Percentiles rank a stretch among this genome's conserved stretches.
These are phyloP conservation scores for Hyphodiscus sp. DNA, from an alignment of 2,329 filamentous ascomycete genomes.

Conservation along the genomic window DNA sequence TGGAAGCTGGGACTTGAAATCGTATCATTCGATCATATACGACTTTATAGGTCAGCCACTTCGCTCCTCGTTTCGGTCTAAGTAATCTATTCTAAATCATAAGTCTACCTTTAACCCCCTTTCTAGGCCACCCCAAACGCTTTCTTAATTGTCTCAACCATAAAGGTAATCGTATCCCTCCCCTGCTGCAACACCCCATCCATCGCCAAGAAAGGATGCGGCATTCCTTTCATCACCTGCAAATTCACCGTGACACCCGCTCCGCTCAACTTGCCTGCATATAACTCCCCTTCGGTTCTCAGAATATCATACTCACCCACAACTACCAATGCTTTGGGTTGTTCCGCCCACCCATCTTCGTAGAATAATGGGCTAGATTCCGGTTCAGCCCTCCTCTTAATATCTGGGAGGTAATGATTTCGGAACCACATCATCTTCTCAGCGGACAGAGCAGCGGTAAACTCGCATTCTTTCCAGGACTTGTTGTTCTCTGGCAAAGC, in stretches of 20 bases:
- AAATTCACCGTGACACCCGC: constrained; percentile 43
- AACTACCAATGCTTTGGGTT: constrained; percentile 46
- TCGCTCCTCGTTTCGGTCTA: too few relatives aligned
- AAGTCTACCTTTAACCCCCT: background rate
- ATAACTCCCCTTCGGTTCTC: constrained; percentile 45
- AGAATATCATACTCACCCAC: constrained; percentile 52
- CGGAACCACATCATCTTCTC: constrained; percentile 56
- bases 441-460: constrained; percentile 45
- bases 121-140: constrained; percentile 10
- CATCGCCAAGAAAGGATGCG: constrained; percentile 54
- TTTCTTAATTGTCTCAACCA: constrained; percentile 20
- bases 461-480: constrained; percentile 45
- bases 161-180: constrained; percentile 40
- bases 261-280: constrained; percentile 40
- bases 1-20: too few relatives aligned
- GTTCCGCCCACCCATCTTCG: constrained; percentile 37
- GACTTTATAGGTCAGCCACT: too few relatives aligned
- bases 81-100: background rate
- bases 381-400: constrained; percentile 38
- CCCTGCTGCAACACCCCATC: constrained; percentile 47
- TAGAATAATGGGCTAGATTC: constrained; percentile 51
- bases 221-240: constrained; percentile 47
- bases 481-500: constrained; percentile 37
- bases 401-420: constrained; percentile 47
- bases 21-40: too few relatives aligned